phyloP scores from a whole-genome alignment of 192 early-diverging fungal species.

The Dispira simplex region DNA sequence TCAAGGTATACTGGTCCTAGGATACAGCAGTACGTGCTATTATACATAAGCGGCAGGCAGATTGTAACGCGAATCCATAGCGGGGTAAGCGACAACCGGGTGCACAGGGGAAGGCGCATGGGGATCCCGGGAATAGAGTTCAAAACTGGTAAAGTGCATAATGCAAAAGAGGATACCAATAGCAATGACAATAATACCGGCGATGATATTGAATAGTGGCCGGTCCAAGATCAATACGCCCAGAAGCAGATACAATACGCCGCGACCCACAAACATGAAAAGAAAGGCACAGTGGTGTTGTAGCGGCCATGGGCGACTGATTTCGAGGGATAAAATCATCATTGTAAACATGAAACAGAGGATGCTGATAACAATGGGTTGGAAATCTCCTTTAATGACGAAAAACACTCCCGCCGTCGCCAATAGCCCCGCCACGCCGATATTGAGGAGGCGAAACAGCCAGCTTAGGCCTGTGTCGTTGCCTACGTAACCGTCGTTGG shows the following conservation, averaged over 20 bases:
- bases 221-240: neutral
- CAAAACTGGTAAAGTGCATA: slow-evolving; percentile 12
- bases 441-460: slow-evolving; percentile 9
- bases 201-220: slow-evolving; percentile 1
- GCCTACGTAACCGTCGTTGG: slow-evolving; percentile 10
- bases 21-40: neutral
- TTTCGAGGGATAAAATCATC: slow-evolving; percentile 2
- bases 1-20: neutral
- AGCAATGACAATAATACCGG: neutral
- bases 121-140: slow-evolving; percentile 6
- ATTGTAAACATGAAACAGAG: slow-evolving; percentile 1
- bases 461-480: slow-evolving; percentile 11
- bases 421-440: neutral
- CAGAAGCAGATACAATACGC: slow-evolving; percentile 5
- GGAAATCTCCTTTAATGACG: slow-evolving; percentile 6
- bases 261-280: slow-evolving; percentile 11
- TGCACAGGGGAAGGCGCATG: slow-evolving; percentile 8
- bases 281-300: slow-evolving; percentile 3
- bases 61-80: slow-evolving; percentile 10
- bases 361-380: slow-evolving; percentile 8
- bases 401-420: slow-evolving; percentile 4
- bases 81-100: slow-evolving; percentile 1
- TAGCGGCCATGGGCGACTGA: slow-evolving; percentile 10
- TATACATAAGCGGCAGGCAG: slow-evolving; percentile 11
- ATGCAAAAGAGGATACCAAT: slow-evolving; percentile 9